Evolutionary conservation across 2,329 filamentous ascomycete species (phyloP), one percentile per base, ranked within the genome.

Genomic region (Orbilia oligospora): DNA sequence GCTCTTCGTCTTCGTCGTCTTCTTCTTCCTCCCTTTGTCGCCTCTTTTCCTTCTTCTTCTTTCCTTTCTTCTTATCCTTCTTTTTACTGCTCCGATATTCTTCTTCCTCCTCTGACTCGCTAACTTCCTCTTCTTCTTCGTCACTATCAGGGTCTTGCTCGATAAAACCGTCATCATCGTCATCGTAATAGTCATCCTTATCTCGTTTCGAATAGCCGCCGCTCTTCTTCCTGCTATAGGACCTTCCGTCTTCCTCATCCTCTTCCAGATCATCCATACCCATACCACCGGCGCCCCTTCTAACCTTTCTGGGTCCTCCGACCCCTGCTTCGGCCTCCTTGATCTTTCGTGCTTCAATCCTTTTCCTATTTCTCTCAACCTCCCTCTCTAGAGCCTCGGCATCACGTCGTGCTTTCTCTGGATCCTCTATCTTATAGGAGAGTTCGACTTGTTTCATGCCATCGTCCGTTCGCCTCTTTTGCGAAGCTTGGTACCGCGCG

Each of bases 241-340:
- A 82, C 30, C 85, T 83, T 58, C 85, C 86, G 20, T 88, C 88
- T 24, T 89, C 86, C 20, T 88, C 88, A 24, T 89, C 88, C 72
- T 89, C 89, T 83, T 91, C 89, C 24, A 90, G 85, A 55, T 87
- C 88, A 55, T 87, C 87, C 30, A 88, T 85, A 22, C 86, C 88
- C 64, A 90, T 85, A 69, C 85, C 85, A 9, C 85, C 85, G 4
- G 55, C 22, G 3, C 63, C 61, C 14, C 88, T 87, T 80, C 64
- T 72, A 18, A 20, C 27, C n/a, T 66, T 55, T 49, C 75, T 68
- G 4, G 58, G 58, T 22, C 66, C 65, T 49, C 66, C 65, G 88
- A 87, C 36, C 86, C 85, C 80, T 90, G 87, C 16, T 88, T 86
- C 64, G 88, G 86, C 76, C 87, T 86, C 75, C 88, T 80, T 80